Conservation (phyloP, 225 moss, liverwort and hornwort species). For the Climacium dendroides region DNA sequence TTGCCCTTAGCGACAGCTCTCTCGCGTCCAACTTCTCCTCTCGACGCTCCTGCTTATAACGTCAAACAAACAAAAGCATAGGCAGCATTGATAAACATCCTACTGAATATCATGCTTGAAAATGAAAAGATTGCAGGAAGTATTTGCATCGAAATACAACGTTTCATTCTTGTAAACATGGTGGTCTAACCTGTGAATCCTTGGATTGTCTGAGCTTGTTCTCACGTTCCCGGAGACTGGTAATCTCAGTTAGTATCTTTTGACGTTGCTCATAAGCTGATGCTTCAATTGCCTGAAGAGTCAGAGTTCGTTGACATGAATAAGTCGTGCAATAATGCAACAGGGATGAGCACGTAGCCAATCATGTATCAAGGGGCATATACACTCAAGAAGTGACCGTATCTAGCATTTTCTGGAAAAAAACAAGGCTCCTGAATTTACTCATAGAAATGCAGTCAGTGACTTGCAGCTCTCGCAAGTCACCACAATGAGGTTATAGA, state of each 20-base stretch:
- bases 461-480: background rate
- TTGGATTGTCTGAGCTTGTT: conserved; percentile 51
- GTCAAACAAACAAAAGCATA: background rate
- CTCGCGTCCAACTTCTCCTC: conserved; percentile 55
- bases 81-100: background rate
- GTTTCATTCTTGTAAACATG: background rate
- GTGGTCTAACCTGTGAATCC: conserved; percentile 32
- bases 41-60: conserved; percentile 30
- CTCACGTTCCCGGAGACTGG: conserved; percentile 61
- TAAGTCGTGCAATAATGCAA: background rate
- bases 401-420: background rate
- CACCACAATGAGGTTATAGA: background rate
- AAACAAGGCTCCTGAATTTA: background rate
- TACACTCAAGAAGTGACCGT: background rate
- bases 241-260: conserved; percentile 49
- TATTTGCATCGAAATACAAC: background rate
- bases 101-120: background rate
- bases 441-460: background rate
- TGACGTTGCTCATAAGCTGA: conserved; percentile 88
- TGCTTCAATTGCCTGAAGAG: conserved; percentile 55
- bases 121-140: background rate
- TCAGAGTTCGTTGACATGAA: background rate
- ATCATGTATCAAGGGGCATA: background rate
- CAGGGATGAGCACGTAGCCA: background rate
- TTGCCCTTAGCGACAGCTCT: conserved; percentile 21